Percentiles rank a stretch among this genome's conserved stretches.
phyloP scores from a whole-genome alignment of 1,139 yeast species.

The Saccharomyces hybrid region DNA sequence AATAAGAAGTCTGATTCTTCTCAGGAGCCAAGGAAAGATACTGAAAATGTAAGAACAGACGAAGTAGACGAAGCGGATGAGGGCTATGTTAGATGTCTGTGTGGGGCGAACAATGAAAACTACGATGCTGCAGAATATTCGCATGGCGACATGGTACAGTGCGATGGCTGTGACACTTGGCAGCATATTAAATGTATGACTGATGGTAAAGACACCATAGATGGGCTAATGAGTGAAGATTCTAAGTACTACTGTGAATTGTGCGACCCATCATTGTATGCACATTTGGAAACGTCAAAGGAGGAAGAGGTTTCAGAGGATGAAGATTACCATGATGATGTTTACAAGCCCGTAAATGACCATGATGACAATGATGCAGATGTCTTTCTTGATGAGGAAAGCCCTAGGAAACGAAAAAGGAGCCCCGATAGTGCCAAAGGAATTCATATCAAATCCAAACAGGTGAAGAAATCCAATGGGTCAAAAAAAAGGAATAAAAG shows the following conservation, averaged over 20 bases:
- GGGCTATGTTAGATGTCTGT: conserved; percentile 49
- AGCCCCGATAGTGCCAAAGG: conserved; percentile 4
- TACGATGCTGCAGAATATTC: conserved; percentile 54
- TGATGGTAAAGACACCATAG: conserved; percentile 29
- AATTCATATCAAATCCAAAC: background rate
- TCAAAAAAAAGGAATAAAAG: conserved; percentile 16
- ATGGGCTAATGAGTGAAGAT: conserved; percentile 30
- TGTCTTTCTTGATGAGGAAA: conserved; percentile 9
- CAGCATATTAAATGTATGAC: conserved; percentile 77
- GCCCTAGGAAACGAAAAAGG: conserved; percentile 16
- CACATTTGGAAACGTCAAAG: conserved; percentile 9
- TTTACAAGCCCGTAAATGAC: conserved; percentile 19
- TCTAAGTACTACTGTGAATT: conserved; percentile 44
- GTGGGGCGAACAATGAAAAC: conserved; percentile 59
- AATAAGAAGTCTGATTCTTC: background rate
- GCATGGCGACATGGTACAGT: conserved; percentile 65
- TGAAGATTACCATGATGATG: conserved; percentile 15
- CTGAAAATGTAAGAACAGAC: conserved; percentile 7
- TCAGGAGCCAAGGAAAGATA: background rate
- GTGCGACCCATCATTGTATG: conserved; percentile 37
- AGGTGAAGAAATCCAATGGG: background rate
- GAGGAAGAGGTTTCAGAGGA: conserved; percentile 14
- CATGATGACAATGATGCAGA: conserved; percentile 15
- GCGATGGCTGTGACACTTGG: conserved; percentile 77
- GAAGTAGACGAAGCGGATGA: conserved; percentile 12